These are phyloP conservation scores for Misopates orontium DNA, from an alignment of 257 asterid genomes.

Conservation along the genomic window DNA sequence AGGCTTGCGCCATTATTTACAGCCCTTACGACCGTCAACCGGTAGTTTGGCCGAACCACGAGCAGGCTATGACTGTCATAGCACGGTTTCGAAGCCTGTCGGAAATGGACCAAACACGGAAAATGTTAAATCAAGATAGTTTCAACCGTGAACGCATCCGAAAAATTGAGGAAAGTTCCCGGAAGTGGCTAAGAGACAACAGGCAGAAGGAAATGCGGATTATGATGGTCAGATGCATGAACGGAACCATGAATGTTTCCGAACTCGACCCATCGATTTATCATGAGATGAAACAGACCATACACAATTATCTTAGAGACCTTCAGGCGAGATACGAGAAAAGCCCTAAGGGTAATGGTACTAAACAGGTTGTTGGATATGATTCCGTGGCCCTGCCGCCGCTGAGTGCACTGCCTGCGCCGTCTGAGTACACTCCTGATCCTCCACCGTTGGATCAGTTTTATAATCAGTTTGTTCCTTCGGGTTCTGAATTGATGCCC, in stretches of 20 bases:
- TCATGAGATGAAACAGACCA: neutral
- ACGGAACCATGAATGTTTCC: neutral
- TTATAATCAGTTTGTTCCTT: too few relatives aligned
- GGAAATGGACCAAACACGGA: constrained; percentile 31
- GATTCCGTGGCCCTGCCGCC: neutral
- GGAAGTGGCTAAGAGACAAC: constrained; percentile 33
- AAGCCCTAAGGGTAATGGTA: neutral
- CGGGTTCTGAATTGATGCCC: too few relatives aligned
- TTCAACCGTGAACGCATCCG: constrained; percentile 30
- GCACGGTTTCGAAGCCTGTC: constrained; percentile 31
- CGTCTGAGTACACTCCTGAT: too few relatives aligned
- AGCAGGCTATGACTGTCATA: constrained; percentile 25
- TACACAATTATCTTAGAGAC: neutral
- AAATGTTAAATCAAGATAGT: constrained; percentile 39
- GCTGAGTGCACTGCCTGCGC: neutral
- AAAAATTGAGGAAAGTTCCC: constrained; percentile 24
- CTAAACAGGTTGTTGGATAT: too few relatives aligned
- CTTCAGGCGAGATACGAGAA: neutral
- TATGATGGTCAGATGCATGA: constrained; percentile 32
- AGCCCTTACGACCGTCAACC: constrained; percentile 31
- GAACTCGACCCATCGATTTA: neutral
- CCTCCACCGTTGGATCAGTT: too few relatives aligned
- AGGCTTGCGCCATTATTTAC: constrained; percentile 36
- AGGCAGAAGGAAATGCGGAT: constrained; percentile 29
- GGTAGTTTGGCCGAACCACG: constrained; percentile 29